Percentiles rank a stretch among this genome's conserved stretches.
These are phyloP conservation scores for Rosa hybrid DNA, from an alignment of 331 rosid species.

Conservation along the genomic window DNA sequence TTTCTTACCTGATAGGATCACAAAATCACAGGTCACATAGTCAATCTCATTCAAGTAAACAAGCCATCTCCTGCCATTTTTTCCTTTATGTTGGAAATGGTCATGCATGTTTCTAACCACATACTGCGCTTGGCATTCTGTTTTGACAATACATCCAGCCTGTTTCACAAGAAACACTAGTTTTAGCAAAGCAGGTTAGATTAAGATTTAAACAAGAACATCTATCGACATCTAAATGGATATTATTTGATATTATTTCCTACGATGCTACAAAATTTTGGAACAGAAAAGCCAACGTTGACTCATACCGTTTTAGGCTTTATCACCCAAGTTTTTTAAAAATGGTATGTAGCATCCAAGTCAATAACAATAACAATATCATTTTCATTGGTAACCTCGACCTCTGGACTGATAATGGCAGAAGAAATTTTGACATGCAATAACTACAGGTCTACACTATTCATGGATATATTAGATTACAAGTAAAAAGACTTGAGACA, in stretches of 20 bases:
- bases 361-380: background rate
- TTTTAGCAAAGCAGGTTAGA: background rate
- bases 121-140: conserved; percentile 29
- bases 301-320: background rate
- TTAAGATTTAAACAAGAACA: background rate
- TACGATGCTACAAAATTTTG: background rate
- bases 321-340: background rate
- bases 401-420: background rate
- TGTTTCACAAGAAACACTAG: conserved; percentile 22
- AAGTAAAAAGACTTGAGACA: background rate
- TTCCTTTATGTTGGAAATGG: conserved; percentile 16
- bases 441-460: too few species aligned
- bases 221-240: background rate
- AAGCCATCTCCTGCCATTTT: conserved; percentile 31
- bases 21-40: conserved; percentile 32
- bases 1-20: conserved; percentile 36
- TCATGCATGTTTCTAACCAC: conserved; percentile 24
- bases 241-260: background rate
- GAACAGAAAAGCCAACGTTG: background rate
- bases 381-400: background rate
- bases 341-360: background rate
- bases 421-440: background rate
- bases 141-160: conserved; percentile 36
- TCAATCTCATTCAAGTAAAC: conserved; percentile 41
- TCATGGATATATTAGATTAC: background rate